These are phyloP conservation scores for Lasiodiplodia gonubiensis DNA, from an alignment of 2,329 filamentous ascomycete genomes.

Conservation along the genomic window DNA sequence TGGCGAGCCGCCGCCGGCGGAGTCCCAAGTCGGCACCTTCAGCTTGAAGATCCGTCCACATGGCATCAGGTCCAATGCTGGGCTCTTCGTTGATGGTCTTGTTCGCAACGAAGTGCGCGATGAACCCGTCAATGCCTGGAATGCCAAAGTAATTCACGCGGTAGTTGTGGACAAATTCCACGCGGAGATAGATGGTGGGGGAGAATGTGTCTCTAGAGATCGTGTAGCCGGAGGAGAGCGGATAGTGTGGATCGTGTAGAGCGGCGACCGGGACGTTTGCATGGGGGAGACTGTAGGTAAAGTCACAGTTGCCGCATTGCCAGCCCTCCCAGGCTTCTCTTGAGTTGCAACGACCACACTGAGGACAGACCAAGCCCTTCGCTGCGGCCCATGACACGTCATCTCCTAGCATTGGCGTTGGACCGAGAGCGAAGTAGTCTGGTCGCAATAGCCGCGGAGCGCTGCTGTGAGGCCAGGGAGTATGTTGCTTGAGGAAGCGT, in stretches of 20 bases:
- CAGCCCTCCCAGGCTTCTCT: constrained; percentile 67
- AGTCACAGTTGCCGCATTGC: constrained; percentile 66
- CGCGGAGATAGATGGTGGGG: constrained; percentile 39
- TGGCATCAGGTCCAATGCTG: constrained; percentile 62
- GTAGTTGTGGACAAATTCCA: constrained; percentile 48
- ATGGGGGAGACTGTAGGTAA: constrained; percentile 45
- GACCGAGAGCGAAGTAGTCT: constrained; percentile 48
- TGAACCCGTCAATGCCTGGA: constrained; percentile 50
- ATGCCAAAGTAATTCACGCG: constrained; percentile 55
- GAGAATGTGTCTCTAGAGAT: constrained; percentile 40
- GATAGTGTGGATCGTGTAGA: constrained; percentile 45
- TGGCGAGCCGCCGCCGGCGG: constrained; percentile 31
- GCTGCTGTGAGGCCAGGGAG: constrained; percentile 48
- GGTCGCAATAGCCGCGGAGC: constrained; percentile 49
- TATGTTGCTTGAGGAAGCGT: constrained; percentile 63
- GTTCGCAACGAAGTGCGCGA: constrained; percentile 65
- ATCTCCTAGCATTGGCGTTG: constrained; percentile 44
- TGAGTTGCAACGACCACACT: constrained; percentile 66
- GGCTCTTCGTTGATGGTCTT: constrained; percentile 56
- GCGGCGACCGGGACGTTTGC: constrained; percentile 37
- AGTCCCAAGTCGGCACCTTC: constrained; percentile 44
- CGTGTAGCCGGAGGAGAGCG: constrained; percentile 43
- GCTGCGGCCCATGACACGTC: constrained; percentile 61
- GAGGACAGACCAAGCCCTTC: constrained; percentile 69
- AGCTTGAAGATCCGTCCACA: constrained; percentile 59